Conservation (phyloP, 2,329 filamentous ascomycete species). For the Chaetomium sp. region DNA sequence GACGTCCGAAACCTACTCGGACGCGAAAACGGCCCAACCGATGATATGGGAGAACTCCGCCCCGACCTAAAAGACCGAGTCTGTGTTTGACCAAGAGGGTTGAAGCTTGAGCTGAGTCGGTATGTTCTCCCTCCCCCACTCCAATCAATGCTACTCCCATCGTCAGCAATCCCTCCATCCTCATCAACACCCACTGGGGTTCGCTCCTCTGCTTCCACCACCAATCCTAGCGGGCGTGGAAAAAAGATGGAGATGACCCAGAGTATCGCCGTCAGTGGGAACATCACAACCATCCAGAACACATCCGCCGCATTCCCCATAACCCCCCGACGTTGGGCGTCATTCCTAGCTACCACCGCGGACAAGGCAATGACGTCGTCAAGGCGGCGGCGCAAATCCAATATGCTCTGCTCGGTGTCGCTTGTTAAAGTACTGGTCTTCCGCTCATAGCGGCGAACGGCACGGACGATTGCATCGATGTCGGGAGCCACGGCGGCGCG, state of each 20-base stretch:
- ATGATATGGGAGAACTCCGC: too few relatives aligned
- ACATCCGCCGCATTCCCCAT: slow-evolving; percentile 35
- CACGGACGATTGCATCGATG: slow-evolving; percentile 79
- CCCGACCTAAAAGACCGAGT: too few relatives aligned
- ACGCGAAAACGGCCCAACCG: too few relatives aligned
- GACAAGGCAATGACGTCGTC: slow-evolving; percentile 77
- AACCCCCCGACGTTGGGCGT: slow-evolving; percentile 29
- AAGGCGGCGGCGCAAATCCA: slow-evolving; percentile 62
- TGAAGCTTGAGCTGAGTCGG: too few relatives aligned
- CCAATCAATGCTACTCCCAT: too few relatives aligned
- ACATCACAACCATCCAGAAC: neutral
- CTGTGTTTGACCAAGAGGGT: too few relatives aligned
- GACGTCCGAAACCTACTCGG: too few relatives aligned
- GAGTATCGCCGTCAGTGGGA: neutral
- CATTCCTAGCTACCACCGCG: slow-evolving; percentile 58
- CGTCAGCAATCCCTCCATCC: too few relatives aligned
- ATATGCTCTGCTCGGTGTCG: slow-evolving; percentile 69
- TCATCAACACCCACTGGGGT: too few relatives aligned
- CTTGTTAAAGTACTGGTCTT: slow-evolving; percentile 68
- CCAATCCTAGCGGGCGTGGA: neutral
- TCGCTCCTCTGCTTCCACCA: neutral
- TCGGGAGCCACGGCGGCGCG: slow-evolving; percentile 67
- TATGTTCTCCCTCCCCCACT: too few relatives aligned
- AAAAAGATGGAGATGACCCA: neutral
- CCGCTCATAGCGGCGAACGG: slow-evolving; percentile 87